Conservation (phyloP, 192 early-diverging fungal genomes). For the Entrophospora sp. region DNA sequence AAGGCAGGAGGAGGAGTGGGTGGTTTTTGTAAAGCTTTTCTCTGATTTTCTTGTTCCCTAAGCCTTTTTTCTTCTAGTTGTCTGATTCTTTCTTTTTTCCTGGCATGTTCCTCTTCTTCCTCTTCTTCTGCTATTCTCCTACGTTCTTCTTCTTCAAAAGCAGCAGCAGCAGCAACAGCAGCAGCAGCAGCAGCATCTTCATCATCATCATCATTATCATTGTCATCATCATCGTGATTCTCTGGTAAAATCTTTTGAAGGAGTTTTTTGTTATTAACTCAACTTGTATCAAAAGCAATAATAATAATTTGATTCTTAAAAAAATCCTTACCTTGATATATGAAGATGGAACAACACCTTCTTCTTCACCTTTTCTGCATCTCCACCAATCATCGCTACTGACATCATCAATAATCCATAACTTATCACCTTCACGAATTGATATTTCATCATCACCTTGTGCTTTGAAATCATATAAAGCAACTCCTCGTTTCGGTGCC, state of each 20-base stretch:
- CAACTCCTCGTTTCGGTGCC: conserved; percentile 30
- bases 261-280: too few species aligned
- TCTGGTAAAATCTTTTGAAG: too few species aligned
- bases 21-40: conserved; percentile 18
- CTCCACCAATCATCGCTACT: conserved; percentile 86
- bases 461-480: conserved; percentile 78
- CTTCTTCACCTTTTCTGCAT: conserved; percentile 46
- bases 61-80: conserved; percentile 18
- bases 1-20: background rate
- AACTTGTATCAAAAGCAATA: too few species aligned
- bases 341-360: conserved; percentile 79
- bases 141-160: conserved; percentile 14
- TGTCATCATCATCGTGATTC: too few species aligned
- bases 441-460: conserved; percentile 80
- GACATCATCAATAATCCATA: conserved; percentile 76
- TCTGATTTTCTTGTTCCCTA: conserved; percentile 26
- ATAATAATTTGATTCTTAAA: too few species aligned
- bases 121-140: conserved; percentile 11
- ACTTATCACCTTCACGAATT: conserved; percentile 72
- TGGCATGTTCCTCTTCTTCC: conserved; percentile 25
- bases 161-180: background rate
- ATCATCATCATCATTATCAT: conserved; percentile 21
- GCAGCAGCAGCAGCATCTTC: conserved; percentile 20
- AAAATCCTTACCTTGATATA: conserved; percentile 56
- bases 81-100: too few species aligned